These are phyloP conservation scores for Cyberlindnera sargentensis DNA, from an alignment of 805 yeast species.

Conservation along the genomic window DNA sequence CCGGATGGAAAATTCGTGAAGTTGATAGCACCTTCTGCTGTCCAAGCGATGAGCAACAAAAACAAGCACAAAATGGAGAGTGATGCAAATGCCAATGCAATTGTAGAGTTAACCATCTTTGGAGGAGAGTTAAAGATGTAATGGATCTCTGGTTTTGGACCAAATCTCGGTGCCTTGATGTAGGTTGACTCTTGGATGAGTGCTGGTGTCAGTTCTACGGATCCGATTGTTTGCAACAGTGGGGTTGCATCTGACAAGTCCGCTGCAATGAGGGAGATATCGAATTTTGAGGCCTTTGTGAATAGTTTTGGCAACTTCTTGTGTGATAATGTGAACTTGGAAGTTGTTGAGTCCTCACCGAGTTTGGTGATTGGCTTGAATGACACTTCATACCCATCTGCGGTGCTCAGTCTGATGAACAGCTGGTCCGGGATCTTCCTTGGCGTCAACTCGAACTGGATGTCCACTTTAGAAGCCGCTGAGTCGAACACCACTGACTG, in stretches of 20 bases:
- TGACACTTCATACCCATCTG: constrained; percentile 19
- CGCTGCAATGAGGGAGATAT: constrained; percentile 14
- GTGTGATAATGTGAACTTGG: constrained; percentile 13
- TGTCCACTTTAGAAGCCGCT: constrained; percentile 10
- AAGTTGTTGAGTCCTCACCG: constrained; percentile 3
- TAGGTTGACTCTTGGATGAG: constrained; percentile 12
- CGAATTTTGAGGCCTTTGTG: constrained; percentile 11
- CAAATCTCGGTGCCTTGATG: constrained; percentile 15
- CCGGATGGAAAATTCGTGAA: constrained; percentile 17
- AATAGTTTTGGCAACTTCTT: constrained; percentile 19
- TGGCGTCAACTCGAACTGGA: constrained; percentile 14
- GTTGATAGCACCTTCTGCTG: constrained; percentile 14
- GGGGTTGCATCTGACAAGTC: constrained; percentile 10
- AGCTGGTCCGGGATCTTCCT: constrained; percentile 21
- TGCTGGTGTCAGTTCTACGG: constrained; percentile 14
- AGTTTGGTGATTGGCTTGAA: constrained; percentile 19
- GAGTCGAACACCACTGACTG: constrained; percentile 13
- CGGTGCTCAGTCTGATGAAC: constrained; percentile 15
- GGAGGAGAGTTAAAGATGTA: constrained; percentile 21
- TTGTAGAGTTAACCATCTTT: constrained; percentile 13
- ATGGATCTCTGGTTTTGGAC: constrained; percentile 21
- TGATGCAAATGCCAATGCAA: constrained; percentile 16
- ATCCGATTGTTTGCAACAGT: constrained; percentile 12
- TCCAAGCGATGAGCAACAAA: constrained; percentile 15
- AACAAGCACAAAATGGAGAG: constrained; percentile 12